These are phyloP conservation scores for Aspergillus nomiae DNA, from an alignment of 2,329 filamentous ascomycete genomes.

Conservation along the genomic window DNA sequence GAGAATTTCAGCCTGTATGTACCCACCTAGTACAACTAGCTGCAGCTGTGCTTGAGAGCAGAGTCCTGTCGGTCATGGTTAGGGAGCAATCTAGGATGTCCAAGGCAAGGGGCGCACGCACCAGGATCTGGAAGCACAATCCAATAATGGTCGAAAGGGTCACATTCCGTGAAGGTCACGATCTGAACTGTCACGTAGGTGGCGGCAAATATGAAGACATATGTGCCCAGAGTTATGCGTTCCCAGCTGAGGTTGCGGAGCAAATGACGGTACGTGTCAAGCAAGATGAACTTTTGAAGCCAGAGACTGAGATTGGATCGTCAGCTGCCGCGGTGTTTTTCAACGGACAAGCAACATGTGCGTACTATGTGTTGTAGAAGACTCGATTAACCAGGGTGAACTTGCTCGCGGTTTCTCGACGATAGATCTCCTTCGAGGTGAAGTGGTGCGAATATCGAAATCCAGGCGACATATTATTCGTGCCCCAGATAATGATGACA, in stretches of 20 bases:
- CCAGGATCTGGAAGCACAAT: conserved; percentile 5
- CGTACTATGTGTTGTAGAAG: conserved; percentile 8
- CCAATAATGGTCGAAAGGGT: conserved; percentile 10
- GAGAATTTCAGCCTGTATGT: neutral
- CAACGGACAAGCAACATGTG: too few relatives aligned
- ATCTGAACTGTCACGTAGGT: conserved; percentile 4
- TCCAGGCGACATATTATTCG: neutral
- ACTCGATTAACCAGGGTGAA: conserved; percentile 4
- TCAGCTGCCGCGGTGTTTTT: neutral
- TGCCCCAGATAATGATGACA: conserved; percentile 5
- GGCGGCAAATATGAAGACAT: neutral
- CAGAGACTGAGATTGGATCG: neutral
- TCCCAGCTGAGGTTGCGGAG: conserved; percentile 6
- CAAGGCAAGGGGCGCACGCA: neutral
- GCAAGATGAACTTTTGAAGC: conserved; percentile 6
- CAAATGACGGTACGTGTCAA: conserved; percentile 6
- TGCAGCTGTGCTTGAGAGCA: conserved; percentile 4
- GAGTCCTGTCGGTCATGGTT: neutral
- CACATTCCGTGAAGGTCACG: conserved; percentile 6
- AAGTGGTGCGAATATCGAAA: conserved; percentile 1
- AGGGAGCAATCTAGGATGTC: neutral
- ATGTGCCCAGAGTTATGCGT: neutral
- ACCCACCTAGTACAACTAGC: conserved; percentile 1
- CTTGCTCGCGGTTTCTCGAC: conserved; percentile 4
- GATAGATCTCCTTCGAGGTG: conserved; percentile 2